Evolutionary conservation across 805 yeast genomes (phyloP).

Genomic region (Brettanomyces custersianus): DNA sequence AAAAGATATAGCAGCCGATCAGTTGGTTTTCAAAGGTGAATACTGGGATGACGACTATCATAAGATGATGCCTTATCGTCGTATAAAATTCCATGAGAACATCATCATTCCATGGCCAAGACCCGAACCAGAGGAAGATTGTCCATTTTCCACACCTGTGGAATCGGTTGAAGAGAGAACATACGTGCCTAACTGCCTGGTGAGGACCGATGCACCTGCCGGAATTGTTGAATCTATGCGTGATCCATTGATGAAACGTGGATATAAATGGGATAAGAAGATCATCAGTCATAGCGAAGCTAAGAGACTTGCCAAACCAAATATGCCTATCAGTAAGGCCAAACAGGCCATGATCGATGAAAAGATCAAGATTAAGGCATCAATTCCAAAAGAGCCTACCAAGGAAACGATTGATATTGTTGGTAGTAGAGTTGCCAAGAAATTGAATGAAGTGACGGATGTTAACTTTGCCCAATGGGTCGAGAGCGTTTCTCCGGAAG

Average conservation of each 20-base stretch:
- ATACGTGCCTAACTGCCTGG: slow-evolving; percentile 59
- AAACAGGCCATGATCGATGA: slow-evolving; percentile 57
- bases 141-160: slow-evolving; percentile 46
- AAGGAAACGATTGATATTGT: slow-evolving; percentile 35
- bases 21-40: slow-evolving; percentile 54
- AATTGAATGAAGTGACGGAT: slow-evolving; percentile 24
- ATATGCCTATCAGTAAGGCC: slow-evolving; percentile 64
- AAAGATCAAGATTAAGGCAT: slow-evolving; percentile 35
- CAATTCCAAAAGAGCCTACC: slow-evolving; percentile 30
- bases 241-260: slow-evolving; percentile 59
- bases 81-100: slow-evolving; percentile 59
- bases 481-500: slow-evolving; percentile 19
- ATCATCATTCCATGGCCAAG: slow-evolving; percentile 86
- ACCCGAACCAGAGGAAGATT: slow-evolving; percentile 51
- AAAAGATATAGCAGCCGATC: slow-evolving; percentile 72
- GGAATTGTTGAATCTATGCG: slow-evolving; percentile 58
- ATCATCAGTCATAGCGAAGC: slow-evolving; percentile 51
- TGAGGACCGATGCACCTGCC: slow-evolving; percentile 59
- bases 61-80: slow-evolving; percentile 67
- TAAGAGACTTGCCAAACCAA: slow-evolving; percentile 54
- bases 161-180: slow-evolving; percentile 62
- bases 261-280: slow-evolving; percentile 46
- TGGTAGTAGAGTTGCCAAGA: slow-evolving; percentile 32
- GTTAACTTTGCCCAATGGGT: slow-evolving; percentile 23
- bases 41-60: slow-evolving; percentile 71